phyloP scores from a whole-genome alignment of 805 yeast genomes.

The Lipomyces lipofer region DNA sequence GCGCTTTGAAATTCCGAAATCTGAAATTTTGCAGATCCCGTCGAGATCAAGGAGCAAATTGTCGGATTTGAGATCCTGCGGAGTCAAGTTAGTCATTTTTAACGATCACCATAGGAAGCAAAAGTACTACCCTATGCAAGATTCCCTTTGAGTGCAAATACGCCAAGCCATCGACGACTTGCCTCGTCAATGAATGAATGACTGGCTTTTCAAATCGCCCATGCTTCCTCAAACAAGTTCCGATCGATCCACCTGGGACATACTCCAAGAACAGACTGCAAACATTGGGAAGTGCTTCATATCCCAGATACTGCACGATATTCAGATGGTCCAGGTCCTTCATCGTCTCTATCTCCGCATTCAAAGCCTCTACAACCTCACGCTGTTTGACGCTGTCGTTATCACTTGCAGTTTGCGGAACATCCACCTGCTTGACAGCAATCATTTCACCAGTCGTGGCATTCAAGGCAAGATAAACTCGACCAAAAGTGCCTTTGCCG shows the following conservation, averaged over 20 bases:
- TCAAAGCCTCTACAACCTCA: conserved; percentile 77
- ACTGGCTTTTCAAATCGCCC: conserved; percentile 83
- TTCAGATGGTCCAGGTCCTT: conserved; percentile 92
- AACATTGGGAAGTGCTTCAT: conserved; percentile 70
- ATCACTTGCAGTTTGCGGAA: conserved; percentile 48
- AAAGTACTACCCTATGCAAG: conserved; percentile 63
- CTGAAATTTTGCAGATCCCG: conserved; percentile 93
- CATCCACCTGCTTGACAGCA: conserved; percentile 93
- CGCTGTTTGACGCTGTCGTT: conserved; percentile 39
- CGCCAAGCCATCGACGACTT: conserved; percentile 80
- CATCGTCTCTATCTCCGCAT: conserved; percentile 88
- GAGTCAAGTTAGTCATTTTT: not conserved
- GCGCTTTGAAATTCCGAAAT: conserved; percentile 87
- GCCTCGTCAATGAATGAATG: conserved; percentile 71
- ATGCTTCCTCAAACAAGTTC: conserved; percentile 74
- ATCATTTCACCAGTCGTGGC: conserved; percentile 98
- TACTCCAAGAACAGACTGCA: conserved; percentile 90
- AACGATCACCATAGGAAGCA: not conserved
- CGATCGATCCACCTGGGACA: conserved; percentile 97
- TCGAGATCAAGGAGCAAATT: conserved; percentile 83
- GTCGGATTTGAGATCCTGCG: conserved; percentile 91
- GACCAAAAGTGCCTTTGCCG: conserved; percentile 96
- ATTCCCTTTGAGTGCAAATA: conserved; percentile 86
- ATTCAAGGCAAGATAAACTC: conserved; percentile 86
- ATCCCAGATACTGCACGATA: conserved; percentile 94